phyloP scores from a whole-genome alignment of 1,139 yeast species.

The Suhomyces yuchorum region DNA sequence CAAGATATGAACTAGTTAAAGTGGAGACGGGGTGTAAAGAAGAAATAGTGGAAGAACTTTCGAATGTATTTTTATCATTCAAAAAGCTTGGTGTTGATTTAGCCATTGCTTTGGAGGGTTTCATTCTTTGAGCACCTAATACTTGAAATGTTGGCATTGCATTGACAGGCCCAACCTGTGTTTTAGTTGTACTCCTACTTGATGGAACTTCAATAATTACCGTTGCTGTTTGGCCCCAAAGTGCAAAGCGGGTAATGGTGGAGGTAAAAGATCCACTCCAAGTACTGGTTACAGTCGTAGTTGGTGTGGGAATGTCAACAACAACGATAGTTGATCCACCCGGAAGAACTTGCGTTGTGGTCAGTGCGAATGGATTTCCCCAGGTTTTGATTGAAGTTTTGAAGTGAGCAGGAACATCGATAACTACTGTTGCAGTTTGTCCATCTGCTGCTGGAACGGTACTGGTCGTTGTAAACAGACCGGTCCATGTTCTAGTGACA shows the following conservation, averaged over 20 bases:
- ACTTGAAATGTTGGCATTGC: too few relatives aligned
- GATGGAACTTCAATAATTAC: not conserved
- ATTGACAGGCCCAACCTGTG: too few relatives aligned
- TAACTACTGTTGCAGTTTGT: not conserved
- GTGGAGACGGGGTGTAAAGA: too few relatives aligned
- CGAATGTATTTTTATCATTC: too few relatives aligned
- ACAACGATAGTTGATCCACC: not conserved
- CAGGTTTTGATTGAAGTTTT: not conserved
- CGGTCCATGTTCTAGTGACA: too few relatives aligned
- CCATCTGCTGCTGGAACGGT: not conserved
- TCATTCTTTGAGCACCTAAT: too few relatives aligned
- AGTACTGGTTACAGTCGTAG: not conserved
- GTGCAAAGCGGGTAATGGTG: not conserved
- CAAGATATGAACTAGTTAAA: too few relatives aligned
- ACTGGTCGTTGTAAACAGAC: too few relatives aligned
- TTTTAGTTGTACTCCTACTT: too few relatives aligned
- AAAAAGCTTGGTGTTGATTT: too few relatives aligned
- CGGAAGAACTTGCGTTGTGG: not conserved
- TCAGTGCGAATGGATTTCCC: not conserved
- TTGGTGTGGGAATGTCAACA: not conserved
- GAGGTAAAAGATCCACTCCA: not conserved
- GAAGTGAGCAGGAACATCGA: not conserved
- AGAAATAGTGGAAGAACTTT: too few relatives aligned
- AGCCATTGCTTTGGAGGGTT: too few relatives aligned
- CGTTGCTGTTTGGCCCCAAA: not conserved